These are phyloP conservation scores for Parachaetomium inaequale DNA, from an alignment of 495 filamentous ascomycete species.

Conservation along the genomic window DNA sequence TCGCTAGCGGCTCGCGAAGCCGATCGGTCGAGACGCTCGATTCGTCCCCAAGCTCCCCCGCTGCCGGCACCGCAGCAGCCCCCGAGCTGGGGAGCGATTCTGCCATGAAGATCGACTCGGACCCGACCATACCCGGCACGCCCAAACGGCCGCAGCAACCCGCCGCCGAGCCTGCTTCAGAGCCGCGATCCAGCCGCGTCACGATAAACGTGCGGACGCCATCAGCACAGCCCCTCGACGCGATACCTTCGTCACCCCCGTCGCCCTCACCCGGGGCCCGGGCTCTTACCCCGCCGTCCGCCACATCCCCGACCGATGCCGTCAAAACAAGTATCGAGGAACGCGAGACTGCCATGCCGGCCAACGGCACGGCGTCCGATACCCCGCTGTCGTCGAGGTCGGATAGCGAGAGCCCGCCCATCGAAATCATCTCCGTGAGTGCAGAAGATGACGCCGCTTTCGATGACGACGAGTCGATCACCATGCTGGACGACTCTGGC, in stretches of 20 bases:
- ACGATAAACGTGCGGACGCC: conserved; percentile 52
- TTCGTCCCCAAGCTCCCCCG: conserved; percentile 26
- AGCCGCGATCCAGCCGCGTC: conserved; percentile 46
- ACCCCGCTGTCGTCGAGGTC: conserved; percentile 38
- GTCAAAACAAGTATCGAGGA: conserved; percentile 43
- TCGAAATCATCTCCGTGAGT: conserved; percentile 32
- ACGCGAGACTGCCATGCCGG: conserved; percentile 38
- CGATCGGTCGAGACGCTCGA: conserved; percentile 40
- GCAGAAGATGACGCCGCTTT: conserved; percentile 36
- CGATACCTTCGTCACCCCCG: conserved; percentile 44
- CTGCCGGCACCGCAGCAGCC: conserved; percentile 22
- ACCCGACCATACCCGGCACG: conserved; percentile 38
- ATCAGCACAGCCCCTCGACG: conserved; percentile 32
- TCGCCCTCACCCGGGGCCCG: conserved; percentile 40
- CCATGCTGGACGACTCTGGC: conserved; percentile 2
- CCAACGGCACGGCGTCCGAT: conserved; percentile 23
- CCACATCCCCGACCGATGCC: conserved; percentile 22
- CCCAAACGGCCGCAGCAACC: conserved; percentile 33
- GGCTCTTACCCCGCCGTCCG: conserved; percentile 21
- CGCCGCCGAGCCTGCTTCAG: conserved; percentile 29
- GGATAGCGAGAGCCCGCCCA: conserved; percentile 38
- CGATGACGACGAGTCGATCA: conserved; percentile 19
- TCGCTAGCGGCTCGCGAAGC: conserved; percentile 40
- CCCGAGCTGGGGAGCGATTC: conserved; percentile 29
- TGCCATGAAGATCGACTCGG: conserved; percentile 42